A percentile compares a stretch with the other conserved stretches of the same genome.
phyloP scores from a whole-genome alignment of 768 basidiomycete genomes.

The Suillus subaureus region DNA sequence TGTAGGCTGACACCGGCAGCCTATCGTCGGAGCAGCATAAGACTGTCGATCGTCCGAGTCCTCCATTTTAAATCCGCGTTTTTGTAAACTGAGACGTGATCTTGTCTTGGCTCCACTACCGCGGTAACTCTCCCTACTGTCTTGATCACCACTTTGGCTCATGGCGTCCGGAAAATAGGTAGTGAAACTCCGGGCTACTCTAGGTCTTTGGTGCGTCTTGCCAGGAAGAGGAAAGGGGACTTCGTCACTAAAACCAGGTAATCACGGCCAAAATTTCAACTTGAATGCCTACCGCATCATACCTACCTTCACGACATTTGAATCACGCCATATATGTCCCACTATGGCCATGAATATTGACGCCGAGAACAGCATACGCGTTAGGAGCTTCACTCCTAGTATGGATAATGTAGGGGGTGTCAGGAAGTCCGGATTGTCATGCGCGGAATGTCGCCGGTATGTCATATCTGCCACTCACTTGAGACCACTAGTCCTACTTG shows the following conservation, averaged over 20 bases:
- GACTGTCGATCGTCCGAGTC: conserved; percentile 5
- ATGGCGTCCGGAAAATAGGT: neutral
- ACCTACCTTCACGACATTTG: neutral
- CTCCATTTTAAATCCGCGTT: conserved; percentile 2
- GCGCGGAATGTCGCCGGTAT: conserved; percentile 55
- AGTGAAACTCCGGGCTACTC: neutral
- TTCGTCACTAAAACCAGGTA: neutral
- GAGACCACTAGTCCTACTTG: conserved; percentile 8
- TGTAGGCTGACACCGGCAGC: neutral
- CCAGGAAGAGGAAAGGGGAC: neutral
- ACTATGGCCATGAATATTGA: conserved; percentile 11
- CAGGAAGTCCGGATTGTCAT: conserved; percentile 46
- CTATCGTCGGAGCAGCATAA: neutral
- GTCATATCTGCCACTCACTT: conserved; percentile 9
- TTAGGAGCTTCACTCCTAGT: conserved; percentile 14
- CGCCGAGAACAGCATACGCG: conserved; percentile 12
- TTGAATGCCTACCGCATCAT: conserved; percentile 1
- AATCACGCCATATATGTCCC: neutral
- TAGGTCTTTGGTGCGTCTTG: neutral
- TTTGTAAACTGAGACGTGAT: conserved; percentile 8
- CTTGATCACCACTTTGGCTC: neutral
- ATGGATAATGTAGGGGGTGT: conserved; percentile 6
- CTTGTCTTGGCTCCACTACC: neutral
- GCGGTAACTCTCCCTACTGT: neutral
- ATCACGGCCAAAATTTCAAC: neutral